Evolutionary conservation across 1,284 basidiomycete genomes (phyloP), one percentile per base, ranked within the genome.

Genomic region (Moesziomyces aphidis): DNA sequence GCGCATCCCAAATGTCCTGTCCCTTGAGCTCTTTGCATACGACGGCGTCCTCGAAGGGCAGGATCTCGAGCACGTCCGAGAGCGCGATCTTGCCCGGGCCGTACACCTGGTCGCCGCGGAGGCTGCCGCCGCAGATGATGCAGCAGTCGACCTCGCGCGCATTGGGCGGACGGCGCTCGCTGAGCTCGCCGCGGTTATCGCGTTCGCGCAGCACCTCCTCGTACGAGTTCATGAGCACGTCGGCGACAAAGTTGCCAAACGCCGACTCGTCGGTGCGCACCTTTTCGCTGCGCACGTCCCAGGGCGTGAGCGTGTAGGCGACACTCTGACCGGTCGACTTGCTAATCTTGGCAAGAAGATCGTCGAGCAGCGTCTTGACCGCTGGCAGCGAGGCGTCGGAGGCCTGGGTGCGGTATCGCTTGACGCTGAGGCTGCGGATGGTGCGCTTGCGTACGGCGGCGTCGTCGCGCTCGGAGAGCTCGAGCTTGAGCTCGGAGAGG

Each of bases 221-320:
- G 79, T 95, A 96, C 0, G 92, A 89, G 82, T 94, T 92, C 67
- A 92, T 87, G 31, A 94, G 85, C 31, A 95, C 90, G 83, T 97
- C 94, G 1, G 93, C 91, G 61, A 95, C 90, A 91, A 93, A 94
- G 82, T 96, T 93, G n/a, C 90, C 91, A 10, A 91, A 87, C 0
- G 91, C 91, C 19, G 91, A 91, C 90, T 96, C 85, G 36, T 86
- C 85, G 0, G 89, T 89, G 8, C 94, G 90, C 60, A 95, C 91
- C 15, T 90, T 85, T 44, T 91, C 88, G 2, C 92, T 93, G 19
- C 92, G 89, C 8, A 93, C 88, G 82, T 97, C 92, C 26, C 95
- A 88, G 13, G 89, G 88, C 2, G 90, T 89, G 0, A 89, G 86
- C 0, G 80, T 88, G 89, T 86, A 93, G 92, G 5, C 94, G 89